phyloP scores from a whole-genome alignment of 768 basidiomycete species.

The Termitomyces sp. region DNA sequence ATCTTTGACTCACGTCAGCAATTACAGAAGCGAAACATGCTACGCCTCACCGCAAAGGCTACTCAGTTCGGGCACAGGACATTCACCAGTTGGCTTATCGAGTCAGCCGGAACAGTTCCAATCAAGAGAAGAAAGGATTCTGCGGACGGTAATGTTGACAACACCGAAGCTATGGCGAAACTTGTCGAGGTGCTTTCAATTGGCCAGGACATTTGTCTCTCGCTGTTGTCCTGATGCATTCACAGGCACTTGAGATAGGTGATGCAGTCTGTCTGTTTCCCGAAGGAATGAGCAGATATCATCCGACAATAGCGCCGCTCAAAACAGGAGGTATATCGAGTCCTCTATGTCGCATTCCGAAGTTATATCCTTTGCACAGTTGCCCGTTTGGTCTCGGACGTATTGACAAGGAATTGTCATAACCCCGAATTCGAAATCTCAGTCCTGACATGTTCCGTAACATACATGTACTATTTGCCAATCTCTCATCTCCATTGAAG shows the following conservation, averaged over 20 bases:
- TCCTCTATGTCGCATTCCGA: not conserved
- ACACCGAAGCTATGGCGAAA: constrained; percentile 62
- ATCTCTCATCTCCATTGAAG: not conserved
- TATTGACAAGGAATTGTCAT: constrained; percentile 64
- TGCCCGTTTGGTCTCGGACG: constrained; percentile 76
- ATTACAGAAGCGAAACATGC: constrained; percentile 65
- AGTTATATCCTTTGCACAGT: constrained; percentile 38
- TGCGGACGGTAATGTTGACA: constrained; percentile 52
- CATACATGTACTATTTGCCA: constrained; percentile 58
- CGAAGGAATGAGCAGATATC: constrained; percentile 83
- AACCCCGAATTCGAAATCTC: constrained; percentile 70
- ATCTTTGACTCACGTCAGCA: not conserved
- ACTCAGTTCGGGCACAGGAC: constrained; percentile 81
- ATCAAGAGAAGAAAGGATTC: constrained; percentile 75
- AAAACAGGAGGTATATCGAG: constrained; percentile 71
- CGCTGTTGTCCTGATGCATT: not conserved
- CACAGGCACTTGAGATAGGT: constrained; percentile 67
- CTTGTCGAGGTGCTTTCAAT: constrained; percentile 54
- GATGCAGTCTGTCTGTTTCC: constrained; percentile 84
- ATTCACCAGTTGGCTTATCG: constrained; percentile 89
- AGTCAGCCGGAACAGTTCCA: constrained; percentile 84
- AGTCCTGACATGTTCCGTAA: constrained; percentile 74
- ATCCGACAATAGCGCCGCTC: constrained; percentile 82
- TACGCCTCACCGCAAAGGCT: constrained; percentile 84
- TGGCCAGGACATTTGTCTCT: not conserved